Base-by-base conservation (phyloP, 495 filamentous ascomycete genomes). In the Ramalina peruviana region DNA sequence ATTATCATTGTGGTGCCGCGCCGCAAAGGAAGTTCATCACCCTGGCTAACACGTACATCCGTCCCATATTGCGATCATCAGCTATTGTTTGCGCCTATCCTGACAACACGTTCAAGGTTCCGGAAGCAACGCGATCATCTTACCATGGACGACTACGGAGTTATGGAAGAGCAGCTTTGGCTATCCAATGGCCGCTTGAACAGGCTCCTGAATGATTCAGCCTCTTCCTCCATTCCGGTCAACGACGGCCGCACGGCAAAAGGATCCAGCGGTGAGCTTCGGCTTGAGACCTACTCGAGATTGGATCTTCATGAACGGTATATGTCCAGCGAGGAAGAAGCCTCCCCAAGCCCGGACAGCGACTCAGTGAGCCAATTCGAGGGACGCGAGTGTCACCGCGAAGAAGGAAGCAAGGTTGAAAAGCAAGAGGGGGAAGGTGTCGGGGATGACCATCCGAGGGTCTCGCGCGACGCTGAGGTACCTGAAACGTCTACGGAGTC, bases 311-410 rank as follows among this genome's bases (percentile, higher is more conserved):
- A 55, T 51, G 58, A 60, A 33, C 50, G 58, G 12, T 60, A 60
- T 43, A 49, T 58, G 46, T 58, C 55, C 12, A 60, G 58, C 50
- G 58, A 60, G 37, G 58, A 60, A 56, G 58, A 60, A 46, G 53
- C 58, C 26, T 60, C 58, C 4, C 58, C 58, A n/a, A 56, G 58
- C 27, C 58, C 58, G n/a, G 58, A 58, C 49, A 58, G 54, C 47
- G 52, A 58, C 25, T 43, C 21, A 26, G 53, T 41, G 12, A 50
- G 47, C 48, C 40, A 42, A 13, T 53, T 54, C 17, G 52, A 46
- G 21, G 51, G 51, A 30, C 20, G 40, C 26, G 25, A 45, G 15
- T 19, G 4, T 2, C 19, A 5, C 9, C 9, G n/a, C 9, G 43
- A 52, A 36, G 43, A 47, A 16, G 48, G 36, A 33, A 33, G 30